Base-by-base conservation (phyloP, 768 basidiomycete species). In the Rickenella mellea region DNA sequence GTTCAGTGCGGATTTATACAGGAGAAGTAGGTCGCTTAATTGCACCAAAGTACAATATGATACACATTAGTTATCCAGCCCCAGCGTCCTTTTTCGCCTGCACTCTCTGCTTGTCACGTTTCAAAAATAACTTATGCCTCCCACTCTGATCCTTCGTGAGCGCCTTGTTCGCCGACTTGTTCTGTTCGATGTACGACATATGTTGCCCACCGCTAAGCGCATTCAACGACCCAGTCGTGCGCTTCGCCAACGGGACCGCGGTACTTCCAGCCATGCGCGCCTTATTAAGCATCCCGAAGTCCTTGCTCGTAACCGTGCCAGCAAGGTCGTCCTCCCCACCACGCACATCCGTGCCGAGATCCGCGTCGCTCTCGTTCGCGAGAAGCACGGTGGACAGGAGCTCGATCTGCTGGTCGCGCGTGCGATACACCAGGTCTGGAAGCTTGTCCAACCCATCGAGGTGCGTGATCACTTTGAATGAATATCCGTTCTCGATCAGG, bases 391-490 rank as follows among this genome's bases (percentile, higher is more conserved):
- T 83, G 45, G 87, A 84, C n/a, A 99, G 72, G 14, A 99, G 78
- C 58, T 97, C 94, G 45, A 98, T 94, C 65, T 98, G 94, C 55
- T 96, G 88, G 52, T 90, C 81, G 54, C 78, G 76, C 29, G 87
- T 89, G 54, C 76, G 79, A 68, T 94, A 99, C 39, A 97, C 96
- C 40, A 98, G 72, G 55, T 91, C 85, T 3, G 84, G 79, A 49
- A 92, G 71, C 31, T 73, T 69, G 44, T 94, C 83, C 21, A 98
- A 70, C 7, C 96, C 96, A 48, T 98, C 92, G 14, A 99, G 76
- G 52, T 93, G 88, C 2, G 96, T 98, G 63, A 99, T 98, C 41
- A 99, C 94, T 64, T 98, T 98, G 78, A 99, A 99, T 5, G 94
- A 87, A 64, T 99, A 99, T 2, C 96, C 94, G 64, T 97, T 93